A percentile compares a stretch with the other conserved stretches of the same genome.
phyloP scores from a whole-genome alignment of 345 rosid species.

The Euphorbia pulcherrima region DNA sequence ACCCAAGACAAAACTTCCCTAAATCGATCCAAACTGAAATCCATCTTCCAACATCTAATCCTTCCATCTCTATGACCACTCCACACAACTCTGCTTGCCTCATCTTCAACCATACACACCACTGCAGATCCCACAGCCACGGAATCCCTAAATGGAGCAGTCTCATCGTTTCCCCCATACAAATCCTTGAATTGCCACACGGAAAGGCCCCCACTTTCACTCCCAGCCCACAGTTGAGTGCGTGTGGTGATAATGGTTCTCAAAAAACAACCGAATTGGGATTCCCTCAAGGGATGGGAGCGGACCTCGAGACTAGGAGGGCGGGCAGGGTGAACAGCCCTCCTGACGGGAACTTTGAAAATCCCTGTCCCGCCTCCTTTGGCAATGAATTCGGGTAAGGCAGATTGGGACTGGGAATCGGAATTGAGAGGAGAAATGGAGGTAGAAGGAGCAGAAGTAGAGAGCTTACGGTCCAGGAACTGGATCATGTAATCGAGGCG shows the following conservation, averaged over 20 bases:
- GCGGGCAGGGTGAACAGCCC: constrained; percentile 25
- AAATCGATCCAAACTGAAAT: constrained; percentile 10
- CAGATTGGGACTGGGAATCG: neutral
- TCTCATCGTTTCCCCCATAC: constrained; percentile 17
- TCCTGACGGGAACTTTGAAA: constrained; percentile 22
- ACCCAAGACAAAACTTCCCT: constrained; percentile 29
- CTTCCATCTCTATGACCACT: constrained; percentile 33
- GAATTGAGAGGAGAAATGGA: neutral
- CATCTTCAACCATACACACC: constrained; percentile 24
- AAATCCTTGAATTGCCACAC: constrained; percentile 25
- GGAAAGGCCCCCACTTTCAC: constrained; percentile 21
- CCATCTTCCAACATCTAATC: constrained; percentile 28
- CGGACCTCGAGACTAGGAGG: constrained; percentile 27
- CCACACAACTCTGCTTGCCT: constrained; percentile 27
- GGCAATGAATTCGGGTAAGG: constrained; percentile 25
- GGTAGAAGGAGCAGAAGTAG: neutral
- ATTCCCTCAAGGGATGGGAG: constrained; percentile 33
- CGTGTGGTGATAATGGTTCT: constrained; percentile 16
- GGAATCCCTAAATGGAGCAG: constrained; percentile 24
- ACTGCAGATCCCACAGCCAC: constrained; percentile 18
- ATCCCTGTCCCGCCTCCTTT: constrained; percentile 28
- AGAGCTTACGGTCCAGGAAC: constrained; percentile 76
- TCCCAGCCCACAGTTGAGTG: constrained; percentile 29
- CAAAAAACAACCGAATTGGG: constrained; percentile 22
- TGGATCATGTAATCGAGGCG: constrained; percentile 92